Base-by-base conservation (phyloP, 1,284 basidiomycete species). In the Xerocomus nothofagi region DNA sequence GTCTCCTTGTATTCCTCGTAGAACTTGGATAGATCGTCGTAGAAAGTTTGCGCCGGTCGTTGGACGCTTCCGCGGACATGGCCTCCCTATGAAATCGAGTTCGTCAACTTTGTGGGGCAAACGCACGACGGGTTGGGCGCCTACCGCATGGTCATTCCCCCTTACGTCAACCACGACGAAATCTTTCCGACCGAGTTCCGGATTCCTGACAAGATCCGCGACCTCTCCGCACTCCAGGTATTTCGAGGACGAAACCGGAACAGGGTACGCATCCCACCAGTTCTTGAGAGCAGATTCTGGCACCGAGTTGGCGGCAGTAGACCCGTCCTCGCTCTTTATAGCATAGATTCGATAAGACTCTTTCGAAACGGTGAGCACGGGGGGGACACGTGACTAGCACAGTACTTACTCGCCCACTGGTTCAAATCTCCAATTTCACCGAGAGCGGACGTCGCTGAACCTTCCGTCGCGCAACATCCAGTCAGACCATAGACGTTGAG, bases 201-300 rank as follows among this genome's bases (percentile, higher is more conserved):
- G 41, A 14, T 61, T 55, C 44, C 37, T 53, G 29, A 67, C 48
- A 5, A 67, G 55, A 51, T 46, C 54, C 29, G 54, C 66, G 9
- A 68, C 56, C 15, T 68, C 56, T 26, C 27, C 37, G 23, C 57
- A 55, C 18, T 49, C 47, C 30, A 69, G 3, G 11, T 17, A 24
- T 21, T 26, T 23, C 34, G 39, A 39, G 15, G 44, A 50, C 10
- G 63, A 60, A 18, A 6, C 36, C 1, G 58, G 36, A 27, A 29
- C 10, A 0, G 79, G 79, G 54, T 74, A 79, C 0, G 75, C 77
- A 47, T 78, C 72, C 75, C 74, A 78, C 75, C 73, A 79, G 4
- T 64, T 65, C 17, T 64, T 58, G 29, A 78, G 65, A 9, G 66
- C 60, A 1, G 61, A 47, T 45, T 18, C 17, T 15, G 33, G 38